Percentiles rank a stretch among this genome's conserved stretches.
Conservation (phyloP, 495 filamentous ascomycete species). For the Penicillium cosmopolitanum region DNA sequence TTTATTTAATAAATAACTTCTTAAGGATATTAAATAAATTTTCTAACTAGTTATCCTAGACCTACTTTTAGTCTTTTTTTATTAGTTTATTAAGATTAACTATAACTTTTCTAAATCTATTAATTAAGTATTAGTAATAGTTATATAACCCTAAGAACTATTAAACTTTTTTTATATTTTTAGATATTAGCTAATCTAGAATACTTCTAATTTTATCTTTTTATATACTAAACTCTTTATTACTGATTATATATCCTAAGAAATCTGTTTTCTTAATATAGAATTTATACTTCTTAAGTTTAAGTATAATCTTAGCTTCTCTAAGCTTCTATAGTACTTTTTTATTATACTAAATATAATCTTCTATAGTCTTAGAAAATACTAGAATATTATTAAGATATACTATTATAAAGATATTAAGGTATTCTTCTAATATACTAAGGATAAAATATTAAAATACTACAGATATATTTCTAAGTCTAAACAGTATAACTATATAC, state of each 20-base stretch:
- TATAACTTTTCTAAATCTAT: constrained; percentile 11
- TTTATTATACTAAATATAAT: neutral
- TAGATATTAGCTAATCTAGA: constrained; percentile 6
- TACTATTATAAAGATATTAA: constrained; percentile 30
- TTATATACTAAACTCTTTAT: constrained; percentile 12
- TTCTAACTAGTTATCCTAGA: constrained; percentile 9
- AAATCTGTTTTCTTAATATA: constrained; percentile 14
- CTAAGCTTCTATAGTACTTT: neutral
- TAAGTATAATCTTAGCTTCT: neutral
- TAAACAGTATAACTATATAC: constrained; percentile 26
- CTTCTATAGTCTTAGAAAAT: constrained; percentile 11
- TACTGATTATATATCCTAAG: constrained; percentile 14
- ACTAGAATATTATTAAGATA: constrained; percentile 45
- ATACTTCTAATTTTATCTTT: constrained; percentile 20
- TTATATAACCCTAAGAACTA: constrained; percentile 15
- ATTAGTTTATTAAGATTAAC: constrained; percentile 10
- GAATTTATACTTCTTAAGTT: constrained; percentile 11
- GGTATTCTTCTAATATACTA: constrained; percentile 23
- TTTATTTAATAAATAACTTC: neutral
- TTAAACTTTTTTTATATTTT: constrained; percentile 15
- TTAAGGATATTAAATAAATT: constrained; percentile 21
- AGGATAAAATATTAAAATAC: constrained; percentile 39
- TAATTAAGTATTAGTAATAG: constrained; percentile 20
- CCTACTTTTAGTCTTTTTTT: constrained; percentile 10
- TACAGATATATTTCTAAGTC: constrained; percentile 16